A percentile compares a stretch with the other conserved stretches of the same genome.
phyloP scores from a whole-genome alignment of 2,329 filamentous ascomycete genomes.

The Xylaria sp. region DNA sequence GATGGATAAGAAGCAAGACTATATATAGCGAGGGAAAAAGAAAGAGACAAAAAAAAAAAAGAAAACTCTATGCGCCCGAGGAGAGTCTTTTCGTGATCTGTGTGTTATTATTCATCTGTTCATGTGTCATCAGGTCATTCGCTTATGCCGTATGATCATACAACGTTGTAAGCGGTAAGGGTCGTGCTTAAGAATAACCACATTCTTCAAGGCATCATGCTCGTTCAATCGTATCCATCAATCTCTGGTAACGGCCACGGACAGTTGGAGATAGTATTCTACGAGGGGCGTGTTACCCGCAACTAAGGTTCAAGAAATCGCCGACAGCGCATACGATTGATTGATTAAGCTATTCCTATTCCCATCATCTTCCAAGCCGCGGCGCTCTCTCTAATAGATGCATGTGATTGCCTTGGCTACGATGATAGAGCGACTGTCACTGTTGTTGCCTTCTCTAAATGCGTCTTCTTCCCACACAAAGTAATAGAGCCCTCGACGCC shows the following conservation, averaged over 20 bases:
- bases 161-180: no score
- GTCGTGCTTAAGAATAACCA: no score
- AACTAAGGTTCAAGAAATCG: not conserved
- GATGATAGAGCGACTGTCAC: not conserved
- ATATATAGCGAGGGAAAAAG: no score
- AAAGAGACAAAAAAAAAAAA: no score
- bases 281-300: no score
- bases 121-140: no score
- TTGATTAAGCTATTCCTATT: not conserved
- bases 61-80: no score
- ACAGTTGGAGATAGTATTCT: not conserved
- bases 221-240: not conserved
- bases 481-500: not conserved
- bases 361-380: not conserved
- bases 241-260: not conserved
- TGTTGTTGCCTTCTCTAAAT: not conserved
- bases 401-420: not conserved
- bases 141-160: no score
- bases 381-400: not conserved
- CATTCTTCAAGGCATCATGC: not conserved
- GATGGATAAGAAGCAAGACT: no score
- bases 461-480: not conserved
- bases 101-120: no score
- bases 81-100: no score
- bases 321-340: not conserved